phyloP scores from a whole-genome alignment of 495 filamentous ascomycete species.

The Thermothielavioides terrestris region DNA sequence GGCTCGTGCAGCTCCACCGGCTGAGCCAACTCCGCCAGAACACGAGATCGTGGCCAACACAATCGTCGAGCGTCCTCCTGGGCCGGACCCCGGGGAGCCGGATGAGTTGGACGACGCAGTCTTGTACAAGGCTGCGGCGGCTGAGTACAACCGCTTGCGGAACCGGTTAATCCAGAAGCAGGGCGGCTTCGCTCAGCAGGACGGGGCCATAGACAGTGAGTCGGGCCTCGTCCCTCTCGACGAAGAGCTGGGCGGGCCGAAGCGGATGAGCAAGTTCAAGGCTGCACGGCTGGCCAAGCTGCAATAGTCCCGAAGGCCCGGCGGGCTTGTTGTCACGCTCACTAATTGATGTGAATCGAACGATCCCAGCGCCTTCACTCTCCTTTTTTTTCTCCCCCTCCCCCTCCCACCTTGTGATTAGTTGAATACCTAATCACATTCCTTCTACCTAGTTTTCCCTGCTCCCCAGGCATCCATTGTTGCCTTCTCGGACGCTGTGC shows the following conservation, averaged over 20 bases:
- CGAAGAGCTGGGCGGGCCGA: conserved; percentile 55
- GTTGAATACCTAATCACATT: conserved; percentile 6
- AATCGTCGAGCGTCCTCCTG: conserved; percentile 53
- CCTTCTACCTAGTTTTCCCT: not conserved
- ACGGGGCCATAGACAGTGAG: conserved; percentile 39
- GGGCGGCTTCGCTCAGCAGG: conserved; percentile 60
- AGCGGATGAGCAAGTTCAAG: conserved; percentile 80
- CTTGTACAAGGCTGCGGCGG: conserved; percentile 65
- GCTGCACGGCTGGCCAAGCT: conserved; percentile 61
- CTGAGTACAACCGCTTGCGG: conserved; percentile 70
- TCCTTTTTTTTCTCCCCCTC: not conserved
- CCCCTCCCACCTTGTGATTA: no score
- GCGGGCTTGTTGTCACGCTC: conserved; percentile 7
- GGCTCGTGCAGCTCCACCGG: conserved; percentile 7
- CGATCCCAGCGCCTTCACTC: conserved; percentile 5
- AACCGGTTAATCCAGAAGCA: conserved; percentile 71
- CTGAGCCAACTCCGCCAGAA: conserved; percentile 43
- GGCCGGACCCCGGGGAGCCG: conserved; percentile 41
- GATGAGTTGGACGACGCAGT: conserved; percentile 68
- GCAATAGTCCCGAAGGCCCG: conserved; percentile 8
- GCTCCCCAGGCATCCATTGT: not conserved
- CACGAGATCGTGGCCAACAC: conserved; percentile 48
- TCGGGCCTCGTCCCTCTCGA: conserved; percentile 47
- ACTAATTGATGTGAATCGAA: conserved; percentile 19
- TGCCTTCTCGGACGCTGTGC: not conserved